These are phyloP conservation scores for Clitoria ternatea DNA, from an alignment of 306 rosid species.

Conservation along the genomic window DNA sequence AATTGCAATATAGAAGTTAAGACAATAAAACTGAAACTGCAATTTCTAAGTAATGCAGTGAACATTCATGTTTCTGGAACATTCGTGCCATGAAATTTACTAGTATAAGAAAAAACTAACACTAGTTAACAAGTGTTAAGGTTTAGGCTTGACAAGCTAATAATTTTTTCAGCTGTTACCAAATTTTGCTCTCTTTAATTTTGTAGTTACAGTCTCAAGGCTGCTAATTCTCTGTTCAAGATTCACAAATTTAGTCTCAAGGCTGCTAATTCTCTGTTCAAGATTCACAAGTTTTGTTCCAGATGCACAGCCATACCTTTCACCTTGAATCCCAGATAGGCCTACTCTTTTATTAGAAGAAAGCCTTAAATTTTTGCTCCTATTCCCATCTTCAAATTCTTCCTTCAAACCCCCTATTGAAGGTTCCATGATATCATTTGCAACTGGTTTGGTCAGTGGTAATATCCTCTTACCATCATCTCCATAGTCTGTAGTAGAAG, in stretches of 20 bases:
- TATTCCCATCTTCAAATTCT: conserved; percentile 1
- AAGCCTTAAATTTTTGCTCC: not conserved
- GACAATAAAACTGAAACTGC: not conserved
- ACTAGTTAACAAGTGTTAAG: not conserved
- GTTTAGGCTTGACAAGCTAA: not conserved
- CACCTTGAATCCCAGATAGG: not conserved
- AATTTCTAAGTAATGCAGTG: not conserved
- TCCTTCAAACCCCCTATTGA: not conserved
- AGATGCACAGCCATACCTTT: not conserved
- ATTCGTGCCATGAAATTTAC: not conserved
- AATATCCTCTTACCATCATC: not conserved
- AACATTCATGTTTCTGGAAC: not conserved
- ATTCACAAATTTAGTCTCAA: not conserved
- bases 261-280: conserved; percentile 12
- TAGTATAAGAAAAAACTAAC: not conserved
- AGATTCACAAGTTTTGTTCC: not conserved
- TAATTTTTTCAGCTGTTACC: conserved; percentile 8
- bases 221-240: conserved; percentile 19
- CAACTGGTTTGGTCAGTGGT: not conserved
- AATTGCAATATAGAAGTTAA: not conserved
- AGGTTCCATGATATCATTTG: not conserved
- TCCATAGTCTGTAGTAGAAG: not conserved
- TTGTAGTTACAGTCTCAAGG: not conserved
- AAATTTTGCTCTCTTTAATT: not conserved
- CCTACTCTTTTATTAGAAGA: not conserved